Base-by-base conservation (phyloP, 768 basidiomycete species). In the Daedalea quercina region DNA sequence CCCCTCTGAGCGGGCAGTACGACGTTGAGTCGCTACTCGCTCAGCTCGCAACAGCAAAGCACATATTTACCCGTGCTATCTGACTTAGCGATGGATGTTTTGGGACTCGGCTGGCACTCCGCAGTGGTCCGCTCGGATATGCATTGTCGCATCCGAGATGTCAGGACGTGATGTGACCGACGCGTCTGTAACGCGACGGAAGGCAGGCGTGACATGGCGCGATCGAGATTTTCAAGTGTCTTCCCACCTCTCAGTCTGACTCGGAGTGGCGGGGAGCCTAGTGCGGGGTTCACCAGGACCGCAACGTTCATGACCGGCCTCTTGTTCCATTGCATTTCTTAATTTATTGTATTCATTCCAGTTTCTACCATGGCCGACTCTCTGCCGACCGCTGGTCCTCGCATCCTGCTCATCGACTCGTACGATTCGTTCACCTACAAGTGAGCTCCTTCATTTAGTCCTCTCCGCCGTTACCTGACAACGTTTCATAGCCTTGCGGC, bases 361-460 rank as follows among this genome's bases (percentile, higher is more conserved):
- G 7, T 20, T 44, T 44, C 23, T 20, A 25, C 20, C 35, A 53
- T 53, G 24, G 45, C 22, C 20, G 25, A 50, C 40, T 15, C 40
- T 15, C 53, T 52, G 54, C 44, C 54, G 25, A 45, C 55, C 50
- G n/a, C 52, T 58, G 17, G 37, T 17, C 80, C 81, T 43, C 74
- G 78, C 49, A 71, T 92, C 44, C 74, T 91, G 26, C 73, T 92
- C 44, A 74, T 91, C 26, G 90, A 90, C 64, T 91, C 89, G 0
- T 90, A 91, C 58, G 90, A 91, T 66, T 90, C 89, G 1, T 92
- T 91, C 67, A 87, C 90, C n/a, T 79, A 80, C 79, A 92, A 91
- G 89, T 90, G 51, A 53, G 85, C 74, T 45, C 50, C 17, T 26
- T 44, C 26, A 31, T 9, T 0, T 35, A 34, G 49, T 51, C 17